Percentiles rank a stretch among this genome's conserved stretches.
Evolutionary conservation across 2,329 filamentous ascomycete species (phyloP).

Genomic region (Hymenoscyphus repandus): DNA sequence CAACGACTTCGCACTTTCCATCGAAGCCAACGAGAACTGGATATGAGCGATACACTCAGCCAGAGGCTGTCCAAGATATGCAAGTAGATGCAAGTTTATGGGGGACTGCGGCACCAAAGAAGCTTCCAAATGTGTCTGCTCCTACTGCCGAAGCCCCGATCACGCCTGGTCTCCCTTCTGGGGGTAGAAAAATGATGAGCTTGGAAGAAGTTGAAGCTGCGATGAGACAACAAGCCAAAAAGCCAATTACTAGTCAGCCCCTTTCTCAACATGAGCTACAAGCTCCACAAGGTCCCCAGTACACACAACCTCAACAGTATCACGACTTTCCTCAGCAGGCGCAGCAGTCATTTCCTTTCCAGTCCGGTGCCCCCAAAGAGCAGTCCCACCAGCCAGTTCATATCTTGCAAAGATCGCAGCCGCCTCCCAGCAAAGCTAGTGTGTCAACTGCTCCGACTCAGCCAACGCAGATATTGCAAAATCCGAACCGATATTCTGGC

Average conservation of each 20-base stretch:
- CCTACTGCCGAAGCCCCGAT: slow-evolving; percentile 24
- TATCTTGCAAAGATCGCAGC: slow-evolving; percentile 27
- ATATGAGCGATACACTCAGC: slow-evolving; percentile 86
- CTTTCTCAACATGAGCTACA: slow-evolving; percentile 24
- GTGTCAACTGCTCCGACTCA: slow-evolving; percentile 42
- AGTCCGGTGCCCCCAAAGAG: slow-evolving; percentile 17
- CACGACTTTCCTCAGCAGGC: slow-evolving; percentile 21
- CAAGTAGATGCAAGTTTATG: slow-evolving; percentile 92
- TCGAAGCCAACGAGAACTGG: slow-evolving; percentile 67
- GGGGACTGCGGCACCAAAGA: slow-evolving; percentile 65
- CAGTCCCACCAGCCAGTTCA: slow-evolving; percentile 26
- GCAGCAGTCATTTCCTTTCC: slow-evolving; percentile 27
- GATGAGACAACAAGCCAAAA: slow-evolving; percentile 68
- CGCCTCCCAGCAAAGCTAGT: slow-evolving; percentile 27
- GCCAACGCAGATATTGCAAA: slow-evolving; percentile 74
- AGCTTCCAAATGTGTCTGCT: slow-evolving; percentile 33
- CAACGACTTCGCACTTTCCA: slow-evolving; percentile 35
- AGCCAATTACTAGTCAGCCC: slow-evolving; percentile 29
- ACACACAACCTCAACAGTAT: slow-evolving; percentile 9
- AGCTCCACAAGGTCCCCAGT: slow-evolving; percentile 27
- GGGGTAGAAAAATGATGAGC: slow-evolving; percentile 78
- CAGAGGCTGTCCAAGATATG: slow-evolving; percentile 80
- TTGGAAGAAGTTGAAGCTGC: slow-evolving; percentile 94
- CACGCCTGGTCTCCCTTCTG: slow-evolving; percentile 31
- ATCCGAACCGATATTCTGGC: slow-evolving; percentile 60